Conservation (phyloP, 2,329 filamentous ascomycete species). For the Botrytis fabae region DNA sequence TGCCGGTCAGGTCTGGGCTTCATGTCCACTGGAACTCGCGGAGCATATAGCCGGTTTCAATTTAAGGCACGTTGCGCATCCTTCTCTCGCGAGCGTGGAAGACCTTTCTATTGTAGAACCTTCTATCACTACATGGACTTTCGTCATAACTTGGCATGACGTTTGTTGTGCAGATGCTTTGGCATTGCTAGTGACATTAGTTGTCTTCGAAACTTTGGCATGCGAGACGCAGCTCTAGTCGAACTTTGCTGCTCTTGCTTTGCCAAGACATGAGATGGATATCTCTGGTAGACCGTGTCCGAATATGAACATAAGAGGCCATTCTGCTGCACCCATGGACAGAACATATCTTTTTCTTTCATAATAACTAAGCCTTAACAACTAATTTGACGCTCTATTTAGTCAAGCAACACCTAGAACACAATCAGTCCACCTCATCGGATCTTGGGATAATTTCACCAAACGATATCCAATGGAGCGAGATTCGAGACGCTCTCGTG, state of each 20-base stretch:
- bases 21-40: background rate
- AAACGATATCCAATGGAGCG: constrained; percentile 77
- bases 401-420: constrained; percentile 62
- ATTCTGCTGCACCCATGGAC: background rate
- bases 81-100: background rate
- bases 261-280: background rate
- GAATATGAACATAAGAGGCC: constrained; percentile 16
- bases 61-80: background rate
- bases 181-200: background rate
- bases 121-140: background rate
- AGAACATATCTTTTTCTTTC: background rate
- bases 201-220: background rate
- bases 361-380: background rate
- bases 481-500: constrained; percentile 70
- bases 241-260: background rate
- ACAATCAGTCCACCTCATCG: constrained; percentile 74
- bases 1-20: background rate
- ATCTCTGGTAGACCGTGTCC: background rate
- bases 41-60: background rate
- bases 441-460: constrained; percentile 94
- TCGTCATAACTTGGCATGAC: constrained; percentile 2
- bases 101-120: background rate
- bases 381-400: constrained; percentile 24
- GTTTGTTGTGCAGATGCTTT: background rate
- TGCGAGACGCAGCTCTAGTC: background rate